These are phyloP conservation scores for Polytrichum formosum DNA, from an alignment of 225 moss, liverwort and hornwort species.

Conservation along the genomic window DNA sequence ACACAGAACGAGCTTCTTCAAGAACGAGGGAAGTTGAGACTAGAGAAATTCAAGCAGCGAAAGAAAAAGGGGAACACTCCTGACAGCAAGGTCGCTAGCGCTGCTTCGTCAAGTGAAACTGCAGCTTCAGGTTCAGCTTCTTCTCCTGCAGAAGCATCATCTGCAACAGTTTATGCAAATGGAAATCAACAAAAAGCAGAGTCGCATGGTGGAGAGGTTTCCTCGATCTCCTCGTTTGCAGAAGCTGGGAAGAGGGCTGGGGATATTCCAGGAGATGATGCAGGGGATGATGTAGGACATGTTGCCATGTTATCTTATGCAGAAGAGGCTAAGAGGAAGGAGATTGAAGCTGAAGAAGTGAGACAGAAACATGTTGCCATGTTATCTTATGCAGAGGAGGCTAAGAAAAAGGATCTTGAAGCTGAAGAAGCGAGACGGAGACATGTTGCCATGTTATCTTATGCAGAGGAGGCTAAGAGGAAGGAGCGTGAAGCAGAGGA, in stretches of 20 bases:
- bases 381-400: slow-evolving; percentile 23
- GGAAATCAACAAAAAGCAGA: slow-evolving; percentile 33
- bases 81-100: slow-evolving; percentile 25
- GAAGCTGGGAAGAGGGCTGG: slow-evolving; percentile 16
- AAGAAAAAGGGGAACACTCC: slow-evolving; percentile 4
- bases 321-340: neutral
- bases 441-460: slow-evolving; percentile 6
- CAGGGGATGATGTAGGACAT: neutral
- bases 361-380: neutral
- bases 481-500: slow-evolving; percentile 26
- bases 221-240: slow-evolving; percentile 5
- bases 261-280: slow-evolving; percentile 10
- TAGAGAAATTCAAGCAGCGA: slow-evolving; percentile 40
- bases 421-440: slow-evolving; percentile 1
- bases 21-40: slow-evolving; percentile 41
- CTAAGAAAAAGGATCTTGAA: slow-evolving; percentile 3
- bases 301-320: neutral
- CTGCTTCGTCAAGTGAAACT: slow-evolving; percentile 8
- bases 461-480: slow-evolving; percentile 21
- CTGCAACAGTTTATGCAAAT: slow-evolving; percentile 28
- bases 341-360: slow-evolving; percentile 12
- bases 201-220: slow-evolving; percentile 13
- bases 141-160: neutral
- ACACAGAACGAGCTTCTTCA: slow-evolving; percentile 48
- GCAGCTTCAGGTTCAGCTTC: slow-evolving; percentile 12